A percentile compares a stretch with the other conserved stretches of the same genome.
Conservation (phyloP, 2,329 filamentous ascomycete genomes). For the Eutypella sp. region DNA sequence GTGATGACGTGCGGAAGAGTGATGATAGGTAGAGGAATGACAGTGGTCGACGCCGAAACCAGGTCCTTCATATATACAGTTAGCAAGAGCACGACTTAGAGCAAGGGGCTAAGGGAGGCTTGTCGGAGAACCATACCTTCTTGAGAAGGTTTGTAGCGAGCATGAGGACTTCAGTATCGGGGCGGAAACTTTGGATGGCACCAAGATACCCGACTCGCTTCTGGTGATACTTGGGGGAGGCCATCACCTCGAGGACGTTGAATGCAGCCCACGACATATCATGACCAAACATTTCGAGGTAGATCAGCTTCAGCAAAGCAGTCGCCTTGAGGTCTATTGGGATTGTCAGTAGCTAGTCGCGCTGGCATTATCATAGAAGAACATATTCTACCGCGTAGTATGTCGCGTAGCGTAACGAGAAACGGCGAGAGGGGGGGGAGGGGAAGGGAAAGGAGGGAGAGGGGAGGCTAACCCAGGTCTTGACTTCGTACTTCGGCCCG, state of each 20-base stretch:
- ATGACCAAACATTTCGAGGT: conserved; percentile 97
- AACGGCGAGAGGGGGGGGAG: not conserved
- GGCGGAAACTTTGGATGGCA: conserved; percentile 90
- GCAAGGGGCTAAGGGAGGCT: not conserved
- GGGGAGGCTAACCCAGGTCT: conserved; percentile 70
- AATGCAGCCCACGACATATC: conserved; percentile 99
- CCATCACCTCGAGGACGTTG: conserved; percentile 98
- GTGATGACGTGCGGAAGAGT: conserved; percentile 95
- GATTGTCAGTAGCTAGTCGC: conserved; percentile 8
- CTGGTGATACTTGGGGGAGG: conserved; percentile 86
- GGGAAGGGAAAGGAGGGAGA: not conserved
- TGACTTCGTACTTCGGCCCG: conserved; percentile 85
- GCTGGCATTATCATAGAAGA: conserved; percentile 1
- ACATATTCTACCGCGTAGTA: too few relatives aligned
- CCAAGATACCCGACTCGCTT: conserved; percentile 94
- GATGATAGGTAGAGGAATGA: conserved; percentile 78
- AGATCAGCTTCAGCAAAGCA: conserved; percentile 89
- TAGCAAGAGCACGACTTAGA: not conserved
- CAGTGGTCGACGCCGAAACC: conserved; percentile 63
- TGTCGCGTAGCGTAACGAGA: too few relatives aligned
- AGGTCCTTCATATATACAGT: conserved; percentile 54
- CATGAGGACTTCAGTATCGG: conserved; percentile 97
- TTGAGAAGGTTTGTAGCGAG: conserved; percentile 93
- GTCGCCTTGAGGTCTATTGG: conserved; percentile 84
- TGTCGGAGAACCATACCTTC: conserved; percentile 53